Conservation (phyloP, 75 land plant species). For the Sequoiadendron giganteum region DNA sequence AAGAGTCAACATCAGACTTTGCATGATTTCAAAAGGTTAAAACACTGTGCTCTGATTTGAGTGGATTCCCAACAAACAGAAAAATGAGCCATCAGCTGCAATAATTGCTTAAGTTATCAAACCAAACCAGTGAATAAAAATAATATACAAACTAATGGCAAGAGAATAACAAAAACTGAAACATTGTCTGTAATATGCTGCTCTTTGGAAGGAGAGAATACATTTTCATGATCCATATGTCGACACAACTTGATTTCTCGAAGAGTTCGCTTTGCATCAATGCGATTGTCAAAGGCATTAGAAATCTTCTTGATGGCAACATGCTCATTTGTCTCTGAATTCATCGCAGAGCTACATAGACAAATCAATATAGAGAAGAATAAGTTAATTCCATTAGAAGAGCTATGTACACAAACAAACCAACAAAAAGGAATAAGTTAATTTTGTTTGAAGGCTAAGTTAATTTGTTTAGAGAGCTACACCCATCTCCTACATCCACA, state of each 20-base stretch:
- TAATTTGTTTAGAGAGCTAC: background rate
- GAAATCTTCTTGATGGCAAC: slow-evolving; percentile 87
- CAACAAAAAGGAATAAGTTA: background rate
- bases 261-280: slow-evolving; percentile 88
- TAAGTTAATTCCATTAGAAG: background rate
- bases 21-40: background rate
- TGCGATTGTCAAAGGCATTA: slow-evolving; percentile 79
- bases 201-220: slow-evolving; percentile 7
- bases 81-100: background rate
- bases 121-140: background rate
- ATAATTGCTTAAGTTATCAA: background rate
- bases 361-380: background rate
- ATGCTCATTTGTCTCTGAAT: slow-evolving; percentile 76
- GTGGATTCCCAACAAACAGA: background rate
- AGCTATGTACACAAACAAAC: background rate
- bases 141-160: background rate
- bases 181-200: background rate
- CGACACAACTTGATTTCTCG: slow-evolving; percentile 78
- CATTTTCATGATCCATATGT: slow-evolving; percentile 89
- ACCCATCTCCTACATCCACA: background rate
- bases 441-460: background rate
- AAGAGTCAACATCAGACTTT: background rate
- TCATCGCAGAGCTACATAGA: slow-evolving; percentile 59
- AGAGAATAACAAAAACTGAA: background rate
- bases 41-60: background rate